Base-by-base conservation (phyloP, 169 alveolate genomes). In the Besnoitia besnoiti region DNA sequence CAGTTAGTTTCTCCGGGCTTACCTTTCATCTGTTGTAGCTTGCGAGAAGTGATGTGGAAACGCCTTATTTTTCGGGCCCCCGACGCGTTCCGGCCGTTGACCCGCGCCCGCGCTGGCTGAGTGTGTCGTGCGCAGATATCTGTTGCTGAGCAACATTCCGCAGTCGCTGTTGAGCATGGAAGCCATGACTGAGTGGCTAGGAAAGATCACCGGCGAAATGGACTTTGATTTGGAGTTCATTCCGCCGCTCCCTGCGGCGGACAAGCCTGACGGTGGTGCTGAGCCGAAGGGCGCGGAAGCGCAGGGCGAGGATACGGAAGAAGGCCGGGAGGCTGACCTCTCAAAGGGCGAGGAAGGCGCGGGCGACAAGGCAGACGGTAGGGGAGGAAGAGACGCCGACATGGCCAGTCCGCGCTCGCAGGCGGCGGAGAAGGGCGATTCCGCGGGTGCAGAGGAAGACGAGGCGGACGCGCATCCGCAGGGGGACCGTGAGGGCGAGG, bases 381-480 rank as follows among this genome's bases (percentile, higher is more conserved):
- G 85, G 61, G n/a, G 80, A 55, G n/a, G 91, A 61, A 12, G 85
- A 85, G 46, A 62, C 91, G 33, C 39, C n/a, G n/a, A n/a, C n/a
- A n/a, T n/a, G n/a, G n/a, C n/a, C n/a, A n/a, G n/a, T n/a, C n/a
- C n/a, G n/a, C n/a, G n/a, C n/a, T 76, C 46, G 90, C 90, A 84
- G 76, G 77, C 14, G 77, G 50, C 10, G 90, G 77, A 84, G 90
- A 46, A 84, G 77, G 73, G n/a, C 77, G 55, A 80, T 42, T 42
- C 27, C 55, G 55, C 8, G 80, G 42, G 37, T 14, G 85, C 21
- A 39, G 46, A 7, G 35, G 51, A 7, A 21, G 61, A 21, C 21
- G 59, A 7, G 19, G 55, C 12, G 35, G 82, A n/a, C 16, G 37
- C 16, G 49, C 4, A 40, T 2, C 61, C 73, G 59, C 55, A 55